Conservation (phyloP, 345 rosid species). For the Stellera chamaejasme region DNA sequence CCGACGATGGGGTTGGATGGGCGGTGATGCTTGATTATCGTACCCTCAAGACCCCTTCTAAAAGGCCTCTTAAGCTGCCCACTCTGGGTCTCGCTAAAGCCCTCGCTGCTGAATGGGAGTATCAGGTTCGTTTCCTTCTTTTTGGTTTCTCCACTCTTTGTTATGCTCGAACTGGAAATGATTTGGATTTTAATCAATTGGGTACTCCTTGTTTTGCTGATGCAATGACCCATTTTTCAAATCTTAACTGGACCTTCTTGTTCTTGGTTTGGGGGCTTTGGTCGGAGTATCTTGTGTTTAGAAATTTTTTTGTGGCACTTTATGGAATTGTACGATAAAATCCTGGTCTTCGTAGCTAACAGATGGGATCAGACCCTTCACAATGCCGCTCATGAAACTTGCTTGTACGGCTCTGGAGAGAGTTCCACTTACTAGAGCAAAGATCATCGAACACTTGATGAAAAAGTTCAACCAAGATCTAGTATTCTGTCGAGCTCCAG, state of each 20-base stretch:
- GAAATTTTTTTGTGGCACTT: background rate
- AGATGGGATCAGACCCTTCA: slow-evolving; percentile 97
- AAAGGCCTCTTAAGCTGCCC: slow-evolving; percentile 70
- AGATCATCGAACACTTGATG: slow-evolving; percentile 51
- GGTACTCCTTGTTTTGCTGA: background rate
- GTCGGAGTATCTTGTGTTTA: background rate
- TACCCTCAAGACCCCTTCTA: slow-evolving; percentile 84
- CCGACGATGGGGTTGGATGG: slow-evolving; percentile 92
- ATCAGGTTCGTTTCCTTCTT: slow-evolving; percentile 44
- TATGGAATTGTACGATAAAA: slow-evolving; percentile 13
- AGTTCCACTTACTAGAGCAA: slow-evolving; percentile 75
- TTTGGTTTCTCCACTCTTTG: background rate
- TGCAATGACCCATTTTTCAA: background rate
- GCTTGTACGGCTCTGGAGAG: slow-evolving; percentile 97
- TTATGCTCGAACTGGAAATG: background rate
- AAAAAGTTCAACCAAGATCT: slow-evolving; percentile 75
- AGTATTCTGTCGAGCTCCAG: slow-evolving; percentile 80
- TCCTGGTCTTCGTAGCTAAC: slow-evolving; percentile 40
- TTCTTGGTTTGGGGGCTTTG: slow-evolving; percentile 4
- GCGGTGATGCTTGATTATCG: slow-evolving; percentile 94
- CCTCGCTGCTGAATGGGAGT: slow-evolving; percentile 92
- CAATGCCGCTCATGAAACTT: slow-evolving; percentile 96
- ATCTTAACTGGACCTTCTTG: background rate
- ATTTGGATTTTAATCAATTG: background rate
- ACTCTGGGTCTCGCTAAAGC: slow-evolving; percentile 80